Base-by-base conservation (phyloP, 2,329 filamentous ascomycete species). In the Fusarium sp. region DNA sequence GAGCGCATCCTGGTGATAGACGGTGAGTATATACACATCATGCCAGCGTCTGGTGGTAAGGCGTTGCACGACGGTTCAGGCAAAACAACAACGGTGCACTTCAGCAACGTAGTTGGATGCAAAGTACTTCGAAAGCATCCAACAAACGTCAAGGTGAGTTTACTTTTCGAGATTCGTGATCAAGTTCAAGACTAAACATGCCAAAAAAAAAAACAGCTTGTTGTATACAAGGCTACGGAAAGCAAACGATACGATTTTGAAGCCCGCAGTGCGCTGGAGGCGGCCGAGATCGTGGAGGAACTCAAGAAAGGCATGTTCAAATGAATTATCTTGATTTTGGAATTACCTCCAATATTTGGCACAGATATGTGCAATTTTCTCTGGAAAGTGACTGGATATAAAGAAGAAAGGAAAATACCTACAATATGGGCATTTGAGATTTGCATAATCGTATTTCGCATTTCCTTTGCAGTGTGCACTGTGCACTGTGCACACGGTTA, bases 221-320 rank as follows among this genome's bases (percentile, higher is more conserved):
- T 93, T 55, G 90, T 95, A 23, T 94, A 91, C 79, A 91, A 90
- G 77, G 89, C 90, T 50, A 88, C 89, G 3, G 92, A 94, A 80
- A 90, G 86, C 65, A 95, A 95, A 81, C 82, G 92, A 64, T 96
- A 96, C 79, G 93, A 96, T 70, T 96, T 96, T 77, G 93, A 95
- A 79, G 89, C 92, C n/a, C 88, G 86, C 70, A 91, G 84, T 69
- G 83, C 86, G 13, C 88, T 89, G 30, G 92, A 94, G 79, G 92
- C 93, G 44, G 84, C 87, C n/a, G 91, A 93, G 76, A 93, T 96
- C 77, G 92, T 95, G 28, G 85, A 83, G 60, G 92, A 94, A 81
- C 88, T 96, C 65, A 92, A 92, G 80, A 93, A 89, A 79, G 91
- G 91, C 30, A 89, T 93, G 62, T 46, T 52, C 50, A 44, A 59